Conservation (phyloP, 2,329 filamentous ascomycete genomes). For the Dothistroma septosporum region DNA sequence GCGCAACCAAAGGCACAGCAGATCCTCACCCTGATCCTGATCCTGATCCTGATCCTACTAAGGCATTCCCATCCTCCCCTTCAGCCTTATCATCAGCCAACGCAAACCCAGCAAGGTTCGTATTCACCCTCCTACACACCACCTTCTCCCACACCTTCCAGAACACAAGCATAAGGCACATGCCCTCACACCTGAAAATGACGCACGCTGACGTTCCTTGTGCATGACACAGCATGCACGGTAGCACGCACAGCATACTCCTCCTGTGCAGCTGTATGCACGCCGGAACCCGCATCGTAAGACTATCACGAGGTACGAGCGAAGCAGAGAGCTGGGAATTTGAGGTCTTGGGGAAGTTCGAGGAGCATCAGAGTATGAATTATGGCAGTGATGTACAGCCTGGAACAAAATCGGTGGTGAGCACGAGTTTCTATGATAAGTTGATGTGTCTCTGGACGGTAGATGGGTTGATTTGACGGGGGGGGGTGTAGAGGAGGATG, state of each 20-base stretch:
- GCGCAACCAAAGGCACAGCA: not conserved
- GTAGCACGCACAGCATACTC: slow-evolving; percentile 34
- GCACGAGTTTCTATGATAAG: slow-evolving; percentile 74
- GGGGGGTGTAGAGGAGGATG: not conserved
- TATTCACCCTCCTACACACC: not conserved
- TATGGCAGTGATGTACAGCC: slow-evolving; percentile 74
- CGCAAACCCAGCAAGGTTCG: not conserved
- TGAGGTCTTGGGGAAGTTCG: slow-evolving; percentile 65
- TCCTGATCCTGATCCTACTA: not conserved
- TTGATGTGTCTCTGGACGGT: slow-evolving; percentile 62
- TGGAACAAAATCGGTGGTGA: slow-evolving; percentile 50
- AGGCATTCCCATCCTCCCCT: not conserved
- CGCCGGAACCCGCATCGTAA: slow-evolving; percentile 68
- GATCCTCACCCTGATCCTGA: not conserved
- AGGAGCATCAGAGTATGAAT: slow-evolving; percentile 90
- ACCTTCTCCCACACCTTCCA: not conserved
- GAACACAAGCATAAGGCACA: slow-evolving; percentile 1
- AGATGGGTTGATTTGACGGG: not conserved
- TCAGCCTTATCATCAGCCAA: not conserved
- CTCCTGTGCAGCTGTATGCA: slow-evolving; percentile 94
- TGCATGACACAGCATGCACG: not conserved
- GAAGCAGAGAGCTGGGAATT: slow-evolving; percentile 51
- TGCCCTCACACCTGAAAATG: not conserved
- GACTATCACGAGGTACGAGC: slow-evolving; percentile 34
- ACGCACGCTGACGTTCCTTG: slow-evolving; percentile 11